A percentile compares a stretch with the other conserved stretches of the same genome.
Conservation (phyloP, 306 rosid genomes). For the Cicer pinnatifidum region DNA sequence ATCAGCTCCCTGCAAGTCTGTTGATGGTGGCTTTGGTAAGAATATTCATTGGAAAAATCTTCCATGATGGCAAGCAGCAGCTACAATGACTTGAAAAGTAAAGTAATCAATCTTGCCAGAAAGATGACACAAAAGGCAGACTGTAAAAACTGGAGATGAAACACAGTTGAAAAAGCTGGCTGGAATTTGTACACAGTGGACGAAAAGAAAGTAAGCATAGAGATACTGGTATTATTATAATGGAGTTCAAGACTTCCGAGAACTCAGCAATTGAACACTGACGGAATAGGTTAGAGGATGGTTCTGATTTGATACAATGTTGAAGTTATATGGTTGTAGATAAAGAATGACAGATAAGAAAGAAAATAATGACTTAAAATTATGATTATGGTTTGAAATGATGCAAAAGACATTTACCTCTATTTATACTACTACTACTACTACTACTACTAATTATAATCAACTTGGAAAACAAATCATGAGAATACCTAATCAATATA, state of each 20-base stretch:
- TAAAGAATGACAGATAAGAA: background rate
- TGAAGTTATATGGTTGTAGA: too few relatives aligned
- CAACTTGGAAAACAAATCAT: background rate
- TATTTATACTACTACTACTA: background rate
- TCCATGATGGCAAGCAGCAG: background rate
- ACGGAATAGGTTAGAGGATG: background rate
- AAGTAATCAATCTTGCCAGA: background rate
- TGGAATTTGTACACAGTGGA: background rate
- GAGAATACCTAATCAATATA: background rate
- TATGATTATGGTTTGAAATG: too few relatives aligned
- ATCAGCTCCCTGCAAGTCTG: background rate
- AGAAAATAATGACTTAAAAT: background rate
- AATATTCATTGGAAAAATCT: background rate
- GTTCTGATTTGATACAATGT: too few relatives aligned
- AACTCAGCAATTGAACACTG: background rate
- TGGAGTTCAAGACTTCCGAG: background rate
- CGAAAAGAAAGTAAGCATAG: background rate
- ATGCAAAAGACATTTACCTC: background rate
- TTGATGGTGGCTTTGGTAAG: background rate
- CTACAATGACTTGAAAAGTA: background rate
- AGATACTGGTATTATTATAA: background rate
- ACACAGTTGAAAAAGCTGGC: background rate
- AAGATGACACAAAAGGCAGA: too few relatives aligned
- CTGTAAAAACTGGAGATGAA: too few relatives aligned
- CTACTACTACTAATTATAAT: background rate